A percentile compares a stretch with the other conserved stretches of the same genome.
phyloP scores from a whole-genome alignment of 148 eudicot genomes.

The Rhododendron mucronatum region DNA sequence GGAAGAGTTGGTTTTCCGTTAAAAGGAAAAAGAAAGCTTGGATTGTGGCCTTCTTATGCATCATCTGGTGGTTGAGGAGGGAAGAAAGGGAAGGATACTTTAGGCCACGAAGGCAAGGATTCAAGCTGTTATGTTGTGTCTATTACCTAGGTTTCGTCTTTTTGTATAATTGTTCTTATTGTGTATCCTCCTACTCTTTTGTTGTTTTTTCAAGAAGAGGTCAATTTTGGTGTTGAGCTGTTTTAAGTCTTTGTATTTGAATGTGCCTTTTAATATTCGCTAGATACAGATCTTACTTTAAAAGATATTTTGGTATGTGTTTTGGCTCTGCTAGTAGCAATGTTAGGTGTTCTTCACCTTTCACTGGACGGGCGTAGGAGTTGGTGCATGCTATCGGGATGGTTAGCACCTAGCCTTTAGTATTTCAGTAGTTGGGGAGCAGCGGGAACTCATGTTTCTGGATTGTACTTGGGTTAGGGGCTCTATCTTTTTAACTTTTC shows the following conservation, averaged over 20 bases:
- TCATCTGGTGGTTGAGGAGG: background rate
- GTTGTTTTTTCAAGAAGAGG: background rate
- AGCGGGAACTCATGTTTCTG: background rate
- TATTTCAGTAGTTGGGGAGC: background rate
- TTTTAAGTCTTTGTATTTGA: background rate
- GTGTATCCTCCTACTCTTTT: background rate
- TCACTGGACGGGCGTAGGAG: background rate
- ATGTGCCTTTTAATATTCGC: background rate
- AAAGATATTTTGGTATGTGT: background rate
- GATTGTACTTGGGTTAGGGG: background rate
- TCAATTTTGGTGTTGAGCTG: background rate
- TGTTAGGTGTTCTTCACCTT: background rate
- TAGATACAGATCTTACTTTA: background rate
- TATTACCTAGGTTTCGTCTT: background rate
- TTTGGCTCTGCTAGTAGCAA: background rate
- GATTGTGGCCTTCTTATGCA: background rate
- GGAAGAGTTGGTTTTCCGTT: background rate
- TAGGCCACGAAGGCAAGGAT: background rate
- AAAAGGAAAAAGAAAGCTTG: background rate
- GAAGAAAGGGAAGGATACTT: background rate
- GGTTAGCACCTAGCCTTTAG: background rate
- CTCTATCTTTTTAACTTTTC: background rate
- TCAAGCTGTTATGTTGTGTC: background rate
- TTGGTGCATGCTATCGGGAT: background rate
- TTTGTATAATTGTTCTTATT: background rate